Conservation (phyloP, 2,329 filamentous ascomycete species). For the Coniochaeta prunicola region DNA sequence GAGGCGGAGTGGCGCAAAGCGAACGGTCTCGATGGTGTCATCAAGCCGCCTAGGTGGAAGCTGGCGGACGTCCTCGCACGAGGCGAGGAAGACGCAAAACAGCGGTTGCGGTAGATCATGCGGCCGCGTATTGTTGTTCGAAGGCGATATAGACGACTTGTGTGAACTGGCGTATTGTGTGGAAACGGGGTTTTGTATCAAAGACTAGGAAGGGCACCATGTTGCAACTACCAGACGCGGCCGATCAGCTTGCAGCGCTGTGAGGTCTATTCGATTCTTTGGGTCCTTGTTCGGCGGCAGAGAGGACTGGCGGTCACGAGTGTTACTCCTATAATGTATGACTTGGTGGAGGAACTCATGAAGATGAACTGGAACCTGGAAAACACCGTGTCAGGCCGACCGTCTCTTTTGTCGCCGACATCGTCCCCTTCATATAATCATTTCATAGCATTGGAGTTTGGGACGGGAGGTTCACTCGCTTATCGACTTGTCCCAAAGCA, state of each 20-base stretch:
- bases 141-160: background rate
- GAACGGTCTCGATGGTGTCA: conserved; percentile 62
- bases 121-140: background rate
- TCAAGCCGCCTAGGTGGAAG: conserved; percentile 73
- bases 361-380: background rate
- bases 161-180: background rate
- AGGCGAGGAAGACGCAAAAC: conserved; percentile 21
- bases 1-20: conserved; percentile 60
- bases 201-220: background rate
- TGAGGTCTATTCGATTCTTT: background rate
- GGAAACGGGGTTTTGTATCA: background rate
- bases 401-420: background rate
- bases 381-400: background rate
- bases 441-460: conserved; percentile 3
- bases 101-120: conserved; percentile 17
- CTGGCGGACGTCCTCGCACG: conserved; percentile 73
- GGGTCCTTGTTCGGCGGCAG: background rate
- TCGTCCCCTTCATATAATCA: background rate
- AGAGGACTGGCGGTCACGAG: background rate
- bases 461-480: conserved; percentile 1
- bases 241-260: background rate
- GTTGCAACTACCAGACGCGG: background rate
- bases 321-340: background rate
- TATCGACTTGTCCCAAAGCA: conserved; percentile 1
- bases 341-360: background rate